Evolutionary conservation across 768 basidiomycete species (phyloP), one percentile per base, ranked within the genome.

Genomic region (Pholiota microspora): DNA sequence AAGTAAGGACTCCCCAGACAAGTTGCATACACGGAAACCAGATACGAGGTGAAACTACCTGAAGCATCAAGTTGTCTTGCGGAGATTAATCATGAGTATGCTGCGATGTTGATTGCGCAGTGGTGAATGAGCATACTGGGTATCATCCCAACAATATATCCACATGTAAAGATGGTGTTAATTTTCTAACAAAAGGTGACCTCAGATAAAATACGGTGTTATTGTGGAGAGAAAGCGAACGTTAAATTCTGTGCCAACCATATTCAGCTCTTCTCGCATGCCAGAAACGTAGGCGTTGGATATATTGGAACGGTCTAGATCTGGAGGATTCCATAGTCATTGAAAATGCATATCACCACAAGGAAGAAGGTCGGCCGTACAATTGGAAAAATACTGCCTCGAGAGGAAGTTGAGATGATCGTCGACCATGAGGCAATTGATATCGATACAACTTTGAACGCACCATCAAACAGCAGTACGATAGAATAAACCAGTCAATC

Each of bases 281-380:
- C 88, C 88, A 4, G 85, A 87, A n/a, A 88, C 84, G 67, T 87
- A 89, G 9, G 88, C 88, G 67, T 89, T 89, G 59, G 76, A 74
- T 25, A 89, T 72, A 67, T 87, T 87, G 28, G 85, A 84, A 53
- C 85, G 71, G 65, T 87, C 85, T 18, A 88, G 73, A 67, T 87
- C 84, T 87, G 58, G 31, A 51, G 27, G 12, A 34, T 8, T 18
- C 18, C 45, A 48, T 52, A 50, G 54, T 25, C 40, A 42, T 40
- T 28, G 29, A 18, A 45, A 7, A 15, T 28, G 24, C 29, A 52
- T 25, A 35, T 46, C 7, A 28, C 36, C 25, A 42, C 23, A 13
- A 36, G 42, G 32, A 49, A 25, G 34, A 21, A 34, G 52, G 28
- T 36, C 18, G 53, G 42, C 38, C 65, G 45, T 59, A 86, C 84